A percentile compares a stretch with the other conserved stretches of the same genome.
These are phyloP conservation scores for Penicillium sp. DNA, from an alignment of 2,329 filamentous ascomycete species.

Conservation along the genomic window DNA sequence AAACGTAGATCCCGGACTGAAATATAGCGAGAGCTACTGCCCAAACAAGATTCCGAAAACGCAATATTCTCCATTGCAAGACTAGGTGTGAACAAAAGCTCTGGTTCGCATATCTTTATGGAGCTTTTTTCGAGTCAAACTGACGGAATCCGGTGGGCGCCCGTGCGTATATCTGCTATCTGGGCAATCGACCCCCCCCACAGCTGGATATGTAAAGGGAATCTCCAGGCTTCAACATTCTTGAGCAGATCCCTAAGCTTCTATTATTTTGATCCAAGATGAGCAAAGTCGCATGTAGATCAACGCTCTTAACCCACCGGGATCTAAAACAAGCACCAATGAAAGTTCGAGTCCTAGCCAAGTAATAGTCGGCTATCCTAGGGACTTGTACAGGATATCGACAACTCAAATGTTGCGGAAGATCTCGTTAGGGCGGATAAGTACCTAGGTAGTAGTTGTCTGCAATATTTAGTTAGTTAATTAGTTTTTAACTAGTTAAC, in stretches of 20 bases:
- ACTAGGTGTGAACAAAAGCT: background rate
- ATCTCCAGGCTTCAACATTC: slow-evolving; percentile 11
- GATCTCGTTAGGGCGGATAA: background rate
- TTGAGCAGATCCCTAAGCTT: background rate
- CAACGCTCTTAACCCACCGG: background rate
- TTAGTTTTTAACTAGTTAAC: too few relatives aligned
- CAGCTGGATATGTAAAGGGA: slow-evolving; percentile 8
- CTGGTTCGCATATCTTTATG: too few relatives aligned
- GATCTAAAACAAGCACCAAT: background rate
- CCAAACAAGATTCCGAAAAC: background rate
- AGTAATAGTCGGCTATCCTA: background rate
- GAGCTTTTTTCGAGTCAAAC: background rate
- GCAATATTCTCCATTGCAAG: background rate
- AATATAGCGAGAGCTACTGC: too few relatives aligned
- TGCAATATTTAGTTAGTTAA: background rate
- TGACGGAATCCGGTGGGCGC: background rate
- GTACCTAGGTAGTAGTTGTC: too few relatives aligned
- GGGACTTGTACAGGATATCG: background rate
- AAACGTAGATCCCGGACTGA: too few relatives aligned
- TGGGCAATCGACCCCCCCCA: background rate
- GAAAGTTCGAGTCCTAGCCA: background rate
- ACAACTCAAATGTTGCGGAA: background rate
- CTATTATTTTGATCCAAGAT: background rate
- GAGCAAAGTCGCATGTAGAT: background rate
- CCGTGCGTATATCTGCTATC: background rate